Evolutionary conservation across 1,139 yeast genomes (phyloP).

Genomic region (Suhomyces taliae): DNA sequence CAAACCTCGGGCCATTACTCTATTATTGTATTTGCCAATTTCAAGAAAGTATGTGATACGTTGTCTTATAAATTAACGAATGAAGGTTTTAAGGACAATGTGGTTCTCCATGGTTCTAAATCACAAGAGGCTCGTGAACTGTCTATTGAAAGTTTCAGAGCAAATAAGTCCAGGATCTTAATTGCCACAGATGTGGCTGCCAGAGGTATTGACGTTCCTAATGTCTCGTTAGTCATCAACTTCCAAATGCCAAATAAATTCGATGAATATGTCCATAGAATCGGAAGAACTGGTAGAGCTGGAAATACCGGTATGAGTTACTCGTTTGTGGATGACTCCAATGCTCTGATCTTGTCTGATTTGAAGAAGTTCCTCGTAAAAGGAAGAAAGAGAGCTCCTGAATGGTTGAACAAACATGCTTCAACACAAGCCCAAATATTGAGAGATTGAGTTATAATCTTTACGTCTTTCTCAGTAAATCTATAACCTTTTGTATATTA

Average conservation of each 20-base stretch:
- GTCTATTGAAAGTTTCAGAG: conserved; percentile 65
- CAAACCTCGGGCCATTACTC: conserved; percentile 33
- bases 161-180: conserved; percentile 62
- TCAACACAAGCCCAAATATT: conserved; percentile 18
- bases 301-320: conserved; percentile 76
- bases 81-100: conserved; percentile 47
- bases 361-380: conserved; percentile 51
- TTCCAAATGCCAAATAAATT: conserved; percentile 76
- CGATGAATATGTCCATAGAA: conserved; percentile 84
- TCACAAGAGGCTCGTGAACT: conserved; percentile 83
- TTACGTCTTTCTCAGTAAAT: background rate
- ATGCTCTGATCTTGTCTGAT: conserved; percentile 52
- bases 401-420: conserved; percentile 46
- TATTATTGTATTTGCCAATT: conserved; percentile 80
- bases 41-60: conserved; percentile 68
- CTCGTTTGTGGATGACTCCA: conserved; percentile 66
- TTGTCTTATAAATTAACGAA: conserved; percentile 51
- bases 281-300: conserved; percentile 97
- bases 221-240: conserved; percentile 81
- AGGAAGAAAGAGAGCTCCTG: conserved; percentile 52
- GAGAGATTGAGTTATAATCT: conserved; percentile 12
- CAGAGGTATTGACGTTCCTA: conserved; percentile 85
- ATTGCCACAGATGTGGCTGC: conserved; percentile 94
- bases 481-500: background rate
- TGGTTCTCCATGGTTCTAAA: conserved; percentile 82